Percentiles rank a stretch among this genome's conserved stretches.
Evolutionary conservation across 164 flowering plant genomes (phyloP).

Genomic region (Vitis amurensis): DNA sequence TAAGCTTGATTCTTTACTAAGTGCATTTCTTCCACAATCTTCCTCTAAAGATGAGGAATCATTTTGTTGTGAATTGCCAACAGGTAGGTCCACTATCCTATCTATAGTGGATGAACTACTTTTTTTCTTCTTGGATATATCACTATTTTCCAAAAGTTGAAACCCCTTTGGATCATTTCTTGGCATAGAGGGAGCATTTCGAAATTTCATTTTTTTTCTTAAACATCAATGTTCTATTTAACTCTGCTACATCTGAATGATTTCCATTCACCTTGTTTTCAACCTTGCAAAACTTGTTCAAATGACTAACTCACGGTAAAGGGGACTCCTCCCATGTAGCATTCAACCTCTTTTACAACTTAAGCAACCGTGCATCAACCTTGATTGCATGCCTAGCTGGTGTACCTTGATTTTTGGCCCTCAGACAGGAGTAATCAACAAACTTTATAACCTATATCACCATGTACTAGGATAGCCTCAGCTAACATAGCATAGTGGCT

Average conservation of each 20-base stretch:
- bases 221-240: constrained; percentile 29
- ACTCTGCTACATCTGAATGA: constrained; percentile 21
- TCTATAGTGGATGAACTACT: background rate
- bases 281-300: constrained; percentile 20
- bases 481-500: too few species aligned
- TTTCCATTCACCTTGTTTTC: constrained; percentile 16
- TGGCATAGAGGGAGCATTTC: constrained; percentile 15
- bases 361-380: constrained; percentile 48
- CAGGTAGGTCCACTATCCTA: background rate
- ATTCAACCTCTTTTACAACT: constrained; percentile 42
- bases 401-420: too few species aligned
- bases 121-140: constrained; percentile 1
- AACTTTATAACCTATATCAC: too few species aligned
- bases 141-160: constrained; percentile 14
- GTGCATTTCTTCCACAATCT: constrained; percentile 11
- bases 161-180: constrained; percentile 50
- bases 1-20: constrained; percentile 11
- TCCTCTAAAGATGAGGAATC: constrained; percentile 3
- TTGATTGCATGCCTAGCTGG: too few species aligned
- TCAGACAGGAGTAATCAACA: too few species aligned
- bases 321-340: constrained; percentile 21
- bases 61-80: constrained; percentile 3
- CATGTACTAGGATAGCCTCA: too few species aligned
- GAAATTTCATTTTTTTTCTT: constrained; percentile 47
- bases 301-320: constrained; percentile 7